These are phyloP conservation scores for Lanmaoa pseudosensibilis DNA, from an alignment of 768 basidiomycete genomes.

Conservation along the genomic window DNA sequence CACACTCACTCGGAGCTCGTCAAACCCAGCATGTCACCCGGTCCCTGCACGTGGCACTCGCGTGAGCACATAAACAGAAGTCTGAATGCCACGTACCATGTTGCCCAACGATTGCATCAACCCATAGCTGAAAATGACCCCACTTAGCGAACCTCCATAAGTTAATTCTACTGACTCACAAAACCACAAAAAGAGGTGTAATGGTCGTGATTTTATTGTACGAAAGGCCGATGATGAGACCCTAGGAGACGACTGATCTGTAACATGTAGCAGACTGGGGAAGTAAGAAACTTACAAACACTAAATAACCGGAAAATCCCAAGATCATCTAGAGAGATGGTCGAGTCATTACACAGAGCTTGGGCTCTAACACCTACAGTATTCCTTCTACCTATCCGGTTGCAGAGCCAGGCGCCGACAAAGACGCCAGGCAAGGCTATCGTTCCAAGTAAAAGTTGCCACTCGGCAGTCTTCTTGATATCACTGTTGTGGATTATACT, in stretches of 20 bases:
- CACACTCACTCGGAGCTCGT: constrained; percentile 60
- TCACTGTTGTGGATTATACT: constrained; percentile 57
- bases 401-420: constrained; percentile 49
- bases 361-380: constrained; percentile 39
- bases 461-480: constrained; percentile 64
- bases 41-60: constrained; percentile 49
- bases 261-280: neutral
- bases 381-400: constrained; percentile 56
- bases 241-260: constrained; percentile 18
- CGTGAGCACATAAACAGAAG: constrained; percentile 10
- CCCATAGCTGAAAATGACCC: constrained; percentile 49
- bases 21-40: constrained; percentile 69
- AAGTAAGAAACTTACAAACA: constrained; percentile 46
- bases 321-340: constrained; percentile 52
- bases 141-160: constrained; percentile 1
- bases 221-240: constrained; percentile 56
- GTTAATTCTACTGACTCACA: constrained; percentile 41
- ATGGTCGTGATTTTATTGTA: constrained; percentile 65
- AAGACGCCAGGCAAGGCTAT: constrained; percentile 65
- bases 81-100: constrained; percentile 38
- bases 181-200: constrained; percentile 64
- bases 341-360: constrained; percentile 4
- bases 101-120: constrained; percentile 76
- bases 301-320: constrained; percentile 65
- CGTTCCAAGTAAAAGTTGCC: constrained; percentile 62